Evolutionary conservation across 2,329 filamentous ascomycete genomes (phyloP), one percentile per base, ranked within the genome.

Genomic region (Coniochaeta hoffmannii): DNA sequence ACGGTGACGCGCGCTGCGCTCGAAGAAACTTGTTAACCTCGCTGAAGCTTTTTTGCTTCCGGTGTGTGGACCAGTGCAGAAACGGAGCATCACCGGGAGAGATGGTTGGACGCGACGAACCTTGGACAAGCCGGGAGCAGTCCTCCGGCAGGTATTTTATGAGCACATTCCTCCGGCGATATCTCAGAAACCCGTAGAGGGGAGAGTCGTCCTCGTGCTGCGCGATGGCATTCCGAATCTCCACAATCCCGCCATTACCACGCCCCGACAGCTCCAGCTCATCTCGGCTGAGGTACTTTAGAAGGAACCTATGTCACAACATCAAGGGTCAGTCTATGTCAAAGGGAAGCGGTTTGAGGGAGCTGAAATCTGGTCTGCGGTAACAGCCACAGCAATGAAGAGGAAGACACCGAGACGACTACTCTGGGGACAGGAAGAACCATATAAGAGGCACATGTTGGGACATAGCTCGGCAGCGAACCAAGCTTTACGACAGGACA

Each of bases 121-220:
- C 94, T 88, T 96, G 89, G 54, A 99, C 78, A 55, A 99, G 77
- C 64, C 94, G 83, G 60, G 94, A 97, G 61, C 92, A 93, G 57
- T 87, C 89, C 58, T 96, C 90, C 1, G 93, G 94, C 59, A 96
- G 81, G 69, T 94, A 96, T 74, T 94, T 97, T 70, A 99, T 82
- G 58, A 99, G 74, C 51, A 97, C 88, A 71, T 91, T 97, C 68
- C 91, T 85, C 67, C 92, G 85, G 56, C 93, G 81, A 71, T 97
- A 97, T 64, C 89, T 86, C 63, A 99, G 75, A 68, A 97, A 90
- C 54, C 94, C 94, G 67, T 95, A 99, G 50, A 99, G 76, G 22
- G 94, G 94, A 59, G 90, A 94, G 55, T 83, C 81, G 61, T 97
- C 92, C 56, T 89, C 83, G 68, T 95, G 96, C 59, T 82, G 77